Conservation (phyloP, 208 protist species). For the Trypanosoma theileri region DNA sequence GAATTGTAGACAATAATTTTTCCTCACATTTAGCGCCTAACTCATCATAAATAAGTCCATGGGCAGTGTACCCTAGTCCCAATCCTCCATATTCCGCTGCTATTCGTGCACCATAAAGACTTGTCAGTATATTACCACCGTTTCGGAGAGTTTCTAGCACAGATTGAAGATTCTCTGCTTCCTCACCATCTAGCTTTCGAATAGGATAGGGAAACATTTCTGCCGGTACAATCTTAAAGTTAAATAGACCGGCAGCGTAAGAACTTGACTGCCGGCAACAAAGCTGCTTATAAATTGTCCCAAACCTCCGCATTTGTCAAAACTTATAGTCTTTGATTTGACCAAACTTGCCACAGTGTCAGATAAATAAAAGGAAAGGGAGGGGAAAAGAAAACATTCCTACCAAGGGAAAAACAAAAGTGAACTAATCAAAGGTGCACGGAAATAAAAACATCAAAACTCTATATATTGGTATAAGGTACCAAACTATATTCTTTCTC, state of each 20-base stretch:
- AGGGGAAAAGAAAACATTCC: constrained; percentile 16
- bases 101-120: constrained; percentile 66
- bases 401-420: too few species aligned
- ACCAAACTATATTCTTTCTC: too few species aligned
- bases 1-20: constrained; percentile 52
- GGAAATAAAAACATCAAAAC: too few species aligned
- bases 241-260: constrained; percentile 83
- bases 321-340: neutral
- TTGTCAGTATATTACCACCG: constrained; percentile 54
- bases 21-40: constrained; percentile 55
- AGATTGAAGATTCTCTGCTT: constrained; percentile 74
- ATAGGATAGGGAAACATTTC: constrained; percentile 84
- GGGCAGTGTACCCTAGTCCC: constrained; percentile 71
- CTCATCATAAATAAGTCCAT: constrained; percentile 81
- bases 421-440: too few species aligned
- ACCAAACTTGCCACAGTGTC: neutral
- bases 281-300: constrained; percentile 9
- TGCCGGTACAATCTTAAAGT: constrained; percentile 63
- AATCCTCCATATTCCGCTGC: constrained; percentile 83
- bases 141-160: constrained; percentile 75
- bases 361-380: constrained; percentile 1
- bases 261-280: constrained; percentile 48
- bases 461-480: too few species aligned
- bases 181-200: constrained; percentile 69
- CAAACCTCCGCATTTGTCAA: constrained; percentile 22